Base-by-base conservation (phyloP, 768 basidiomycete genomes). In the Boletellus sp. region DNA sequence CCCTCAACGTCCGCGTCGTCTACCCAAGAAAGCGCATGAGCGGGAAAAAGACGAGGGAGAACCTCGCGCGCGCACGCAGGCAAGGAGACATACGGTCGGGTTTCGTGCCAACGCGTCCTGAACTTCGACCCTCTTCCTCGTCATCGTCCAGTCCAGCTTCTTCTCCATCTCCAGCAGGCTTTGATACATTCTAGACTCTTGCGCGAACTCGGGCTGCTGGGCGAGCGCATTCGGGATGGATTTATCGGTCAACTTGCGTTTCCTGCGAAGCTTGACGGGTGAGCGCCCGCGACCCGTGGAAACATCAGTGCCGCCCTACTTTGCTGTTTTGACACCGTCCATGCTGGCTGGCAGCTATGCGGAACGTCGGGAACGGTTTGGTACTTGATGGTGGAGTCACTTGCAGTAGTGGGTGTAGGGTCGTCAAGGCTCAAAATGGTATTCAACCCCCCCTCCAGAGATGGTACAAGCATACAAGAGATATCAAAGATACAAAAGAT, bases 81-180 rank as follows among this genome's bases (percentile, higher is more conserved):
- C 0, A 41, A 17, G 1, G 20, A 7, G 33, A 59, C 60, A 22
- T 50, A 61, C 93, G 5, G 83, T 80, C 17, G 87, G 82, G 31
- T 79, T 83, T 50, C 85, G 78, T 19, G 79, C 78, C 40, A 94
- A 64, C n/a, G 91, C 83, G 63, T 97, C 94, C 62, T 93, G 89
- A 28, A 97, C 84, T 64, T 97, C 94, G 10, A 86, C 86, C 58
- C 79, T 83, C 70, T 95, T 95, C 64, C 94, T 77, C 64, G 83
- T 84, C 76, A 94, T 87, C 4, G 92, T 94, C 94, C 94, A 96
- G 68, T 97, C 94, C 15, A 97, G 73, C 64, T 87, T 90, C 50
- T 88, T 79, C 65, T 96, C 94, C 83, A 90, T 90, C 56, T 88
- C 85, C 23, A 94, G 68, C 35, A 96, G 72, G 59, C 90, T 84